These are phyloP conservation scores for Colletotrichum higginsianum DNA, from an alignment of 2,329 filamentous ascomycete species.

Conservation along the genomic window DNA sequence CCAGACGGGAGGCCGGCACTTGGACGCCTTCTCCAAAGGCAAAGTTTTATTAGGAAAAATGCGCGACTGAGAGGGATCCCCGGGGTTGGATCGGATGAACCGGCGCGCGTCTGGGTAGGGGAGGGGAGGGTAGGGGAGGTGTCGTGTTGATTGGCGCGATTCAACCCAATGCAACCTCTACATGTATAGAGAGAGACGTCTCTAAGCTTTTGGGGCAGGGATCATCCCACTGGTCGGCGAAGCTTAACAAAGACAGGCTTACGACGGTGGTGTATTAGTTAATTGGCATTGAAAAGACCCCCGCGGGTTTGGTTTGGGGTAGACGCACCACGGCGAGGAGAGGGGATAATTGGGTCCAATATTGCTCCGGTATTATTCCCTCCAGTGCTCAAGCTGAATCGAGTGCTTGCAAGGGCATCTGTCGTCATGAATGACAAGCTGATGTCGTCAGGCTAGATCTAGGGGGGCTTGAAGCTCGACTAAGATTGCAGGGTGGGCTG, in stretches of 20 bases:
- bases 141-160: constrained; percentile 24
- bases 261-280: too few species aligned
- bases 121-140: not conserved
- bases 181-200: too few species aligned
- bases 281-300: not conserved
- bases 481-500: constrained; percentile 10
- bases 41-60: not conserved
- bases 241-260: constrained; percentile 10
- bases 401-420: not conserved
- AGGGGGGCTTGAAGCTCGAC: not conserved
- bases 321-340: not conserved
- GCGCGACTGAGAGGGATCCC: not conserved
- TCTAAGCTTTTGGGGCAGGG: constrained; percentile 28
- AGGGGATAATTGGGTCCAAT: not conserved
- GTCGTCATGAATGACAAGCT: not conserved
- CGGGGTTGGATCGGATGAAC: constrained; percentile 35
- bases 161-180: constrained; percentile 18
- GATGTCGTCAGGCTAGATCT: not conserved
- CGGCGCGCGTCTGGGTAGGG: constrained; percentile 10
- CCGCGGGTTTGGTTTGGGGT: not conserved
- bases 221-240: constrained; percentile 16
- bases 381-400: not conserved
- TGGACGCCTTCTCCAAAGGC: not conserved
- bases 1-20: constrained; percentile 19
- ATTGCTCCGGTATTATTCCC: not conserved